Base-by-base conservation (phyloP, 441 rosid species). In the Erodium chrysanthum region DNA sequence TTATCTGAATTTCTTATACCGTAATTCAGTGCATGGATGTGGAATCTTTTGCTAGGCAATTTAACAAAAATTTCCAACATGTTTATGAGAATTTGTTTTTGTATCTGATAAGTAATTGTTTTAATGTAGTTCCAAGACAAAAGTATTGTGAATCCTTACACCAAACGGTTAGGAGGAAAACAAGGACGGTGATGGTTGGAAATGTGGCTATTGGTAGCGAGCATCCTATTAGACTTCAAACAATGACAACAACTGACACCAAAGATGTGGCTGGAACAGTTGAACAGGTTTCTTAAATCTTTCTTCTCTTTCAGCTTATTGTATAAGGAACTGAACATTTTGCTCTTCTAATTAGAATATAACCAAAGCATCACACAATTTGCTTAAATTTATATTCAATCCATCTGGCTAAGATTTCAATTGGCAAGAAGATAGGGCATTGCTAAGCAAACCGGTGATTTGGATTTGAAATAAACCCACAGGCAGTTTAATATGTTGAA, bases 161-260 rank as follows among this genome's bases (percentile, higher is more conserved):
- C 83, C 84, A 86, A 84, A 89, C 96, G 2, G 88, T 86, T 52
- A 84, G 98, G 83, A 85, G 98, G 85, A 88, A 89, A 77, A 91
- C 97, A 3, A 61, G 89, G 70, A 89, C 97, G 0, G 98, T 93
- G 37, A 86, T 84, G 95, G 98, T 91, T 73, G 98, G 98, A 69
- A 83, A 93, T 72, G 97, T 93, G 48, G 79, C 88, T 27, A 86
- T 91, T 78, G 98, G 98, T 7, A 88, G 97, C 63, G 88, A 93
- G 10, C 96, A 93, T 82, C 98, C 98, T 5, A 81, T 93, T 48
- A 86, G 96, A 77, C 82, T 93, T 76, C 98, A 93, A 66, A 93
- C 98, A 1, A 93, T 93, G 98, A 93, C 98, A 65, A 93, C 97
- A 29, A 74, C 79, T 0, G 95, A 93, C 79, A 93, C 98, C 5